Conservation (phyloP, 805 yeast species). For the Candida germanica region DNA sequence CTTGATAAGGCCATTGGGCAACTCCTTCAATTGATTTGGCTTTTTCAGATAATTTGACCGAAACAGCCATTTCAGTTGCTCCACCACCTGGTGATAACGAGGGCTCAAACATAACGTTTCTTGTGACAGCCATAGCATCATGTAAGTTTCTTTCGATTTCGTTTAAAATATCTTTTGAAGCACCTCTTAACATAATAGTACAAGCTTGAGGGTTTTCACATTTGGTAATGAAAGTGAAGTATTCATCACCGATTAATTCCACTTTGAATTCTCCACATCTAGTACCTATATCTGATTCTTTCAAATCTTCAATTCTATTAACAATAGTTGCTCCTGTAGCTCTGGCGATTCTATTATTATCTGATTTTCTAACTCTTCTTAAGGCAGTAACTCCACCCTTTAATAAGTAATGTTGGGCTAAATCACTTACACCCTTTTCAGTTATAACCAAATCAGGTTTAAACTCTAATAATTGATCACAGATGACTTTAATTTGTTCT, state of each 20-base stretch:
- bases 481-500: constrained; percentile 86
- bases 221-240: constrained; percentile 78
- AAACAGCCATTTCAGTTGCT: constrained; percentile 98
- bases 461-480: constrained; percentile 78
- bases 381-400: constrained; percentile 91
- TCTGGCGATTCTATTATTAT: constrained; percentile 93
- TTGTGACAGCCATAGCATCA: constrained; percentile 97
- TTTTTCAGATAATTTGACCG: constrained; percentile 81
- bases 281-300: constrained; percentile 85
- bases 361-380: constrained; percentile 93
- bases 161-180: constrained; percentile 92
- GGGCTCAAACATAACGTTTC: constrained; percentile 94
- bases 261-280: constrained; percentile 89
- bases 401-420: constrained; percentile 93
- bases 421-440: constrained; percentile 96
- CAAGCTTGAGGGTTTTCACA: constrained; percentile 90
- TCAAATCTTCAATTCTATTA: constrained; percentile 90
- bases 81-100: constrained; percentile 98
- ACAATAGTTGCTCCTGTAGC: constrained; percentile 98
- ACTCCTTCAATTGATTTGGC: constrained; percentile 93
- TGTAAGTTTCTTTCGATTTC: constrained; percentile 96
- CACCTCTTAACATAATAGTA: constrained; percentile 89
- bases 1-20: constrained; percentile 98
- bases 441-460: constrained; percentile 95
- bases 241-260: constrained; percentile 95